phyloP scores from a whole-genome alignment of 2,329 filamentous ascomycete genomes.

The Fusarium veterinarium region DNA sequence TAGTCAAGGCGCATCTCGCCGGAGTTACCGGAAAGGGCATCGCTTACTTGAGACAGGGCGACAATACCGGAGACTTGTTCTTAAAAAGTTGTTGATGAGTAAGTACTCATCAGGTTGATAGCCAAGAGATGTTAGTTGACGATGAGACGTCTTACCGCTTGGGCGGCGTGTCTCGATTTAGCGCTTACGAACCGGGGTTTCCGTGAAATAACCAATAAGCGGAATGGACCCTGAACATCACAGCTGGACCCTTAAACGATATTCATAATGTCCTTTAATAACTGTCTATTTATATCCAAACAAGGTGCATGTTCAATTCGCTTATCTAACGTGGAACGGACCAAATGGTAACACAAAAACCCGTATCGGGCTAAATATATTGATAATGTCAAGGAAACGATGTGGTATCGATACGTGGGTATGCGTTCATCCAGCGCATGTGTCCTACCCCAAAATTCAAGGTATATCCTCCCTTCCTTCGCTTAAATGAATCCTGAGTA shows the following conservation, averaged over 20 bases:
- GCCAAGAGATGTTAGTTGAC: constrained; percentile 6
- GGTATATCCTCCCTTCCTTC: constrained; percentile 31
- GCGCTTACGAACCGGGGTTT: constrained; percentile 10
- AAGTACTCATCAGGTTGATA: background rate
- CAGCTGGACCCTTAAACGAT: background rate
- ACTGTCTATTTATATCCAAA: background rate
- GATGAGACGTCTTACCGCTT: background rate
- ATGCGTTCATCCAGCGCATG: constrained; percentile 40
- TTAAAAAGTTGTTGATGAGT: background rate
- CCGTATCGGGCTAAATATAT: constrained; percentile 15
- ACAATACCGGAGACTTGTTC: background rate
- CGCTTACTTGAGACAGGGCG: background rate
- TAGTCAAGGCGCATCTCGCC: background rate
- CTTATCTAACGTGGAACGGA: background rate
- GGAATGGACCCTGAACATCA: background rate
- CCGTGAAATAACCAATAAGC: background rate
- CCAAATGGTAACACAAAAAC: background rate
- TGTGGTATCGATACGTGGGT: constrained; percentile 44
- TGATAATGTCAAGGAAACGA: constrained; percentile 36
- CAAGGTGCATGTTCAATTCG: background rate
- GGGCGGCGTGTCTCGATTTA: background rate
- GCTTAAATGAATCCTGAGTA: constrained; percentile 13
- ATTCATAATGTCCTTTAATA: background rate
- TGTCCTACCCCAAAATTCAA: constrained; percentile 24
- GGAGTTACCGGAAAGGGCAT: constrained; percentile 11